Conservation (phyloP, 768 basidiomycete species). For the Clitopilus passeckerianus region DNA sequence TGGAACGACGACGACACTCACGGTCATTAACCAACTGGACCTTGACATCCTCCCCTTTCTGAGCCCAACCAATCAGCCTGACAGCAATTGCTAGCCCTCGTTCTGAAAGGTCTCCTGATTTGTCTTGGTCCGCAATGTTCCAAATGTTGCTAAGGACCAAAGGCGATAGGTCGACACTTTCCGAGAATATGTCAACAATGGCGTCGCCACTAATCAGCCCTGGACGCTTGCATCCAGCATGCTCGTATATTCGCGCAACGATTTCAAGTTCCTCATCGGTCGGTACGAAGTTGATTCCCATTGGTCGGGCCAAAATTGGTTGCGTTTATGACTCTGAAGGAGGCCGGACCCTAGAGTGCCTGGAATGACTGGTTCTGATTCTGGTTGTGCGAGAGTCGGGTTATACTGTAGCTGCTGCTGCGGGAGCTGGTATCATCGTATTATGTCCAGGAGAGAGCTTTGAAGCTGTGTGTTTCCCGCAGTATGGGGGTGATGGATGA, state of each 20-base stretch:
- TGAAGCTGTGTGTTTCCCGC: neutral
- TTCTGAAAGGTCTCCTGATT: conserved; percentile 49
- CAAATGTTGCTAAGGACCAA: conserved; percentile 55
- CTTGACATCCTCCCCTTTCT: conserved; percentile 38
- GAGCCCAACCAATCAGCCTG: conserved; percentile 62
- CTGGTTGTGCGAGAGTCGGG: neutral
- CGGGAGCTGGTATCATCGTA: neutral
- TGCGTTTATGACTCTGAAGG: neutral
- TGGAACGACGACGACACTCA: neutral
- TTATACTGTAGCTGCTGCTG: neutral
- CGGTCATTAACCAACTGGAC: neutral
- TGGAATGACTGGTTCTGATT: neutral
- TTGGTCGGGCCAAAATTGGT: neutral
- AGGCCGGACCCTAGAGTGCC: neutral
- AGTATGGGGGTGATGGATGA: neutral
- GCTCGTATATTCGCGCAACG: conserved; percentile 20
- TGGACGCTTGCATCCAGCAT: conserved; percentile 15
- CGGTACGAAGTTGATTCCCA: conserved; percentile 13
- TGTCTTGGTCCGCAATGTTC: conserved; percentile 57
- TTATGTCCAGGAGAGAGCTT: neutral
- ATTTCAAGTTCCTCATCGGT: conserved; percentile 25
- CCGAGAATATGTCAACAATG: conserved; percentile 53
- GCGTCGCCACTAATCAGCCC: conserved; percentile 30
- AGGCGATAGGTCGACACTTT: conserved; percentile 45
- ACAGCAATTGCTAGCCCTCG: conserved; percentile 55